Base-by-base conservation (phyloP, 176 grass and related monocot species). In the Avena eriantha region DNA sequence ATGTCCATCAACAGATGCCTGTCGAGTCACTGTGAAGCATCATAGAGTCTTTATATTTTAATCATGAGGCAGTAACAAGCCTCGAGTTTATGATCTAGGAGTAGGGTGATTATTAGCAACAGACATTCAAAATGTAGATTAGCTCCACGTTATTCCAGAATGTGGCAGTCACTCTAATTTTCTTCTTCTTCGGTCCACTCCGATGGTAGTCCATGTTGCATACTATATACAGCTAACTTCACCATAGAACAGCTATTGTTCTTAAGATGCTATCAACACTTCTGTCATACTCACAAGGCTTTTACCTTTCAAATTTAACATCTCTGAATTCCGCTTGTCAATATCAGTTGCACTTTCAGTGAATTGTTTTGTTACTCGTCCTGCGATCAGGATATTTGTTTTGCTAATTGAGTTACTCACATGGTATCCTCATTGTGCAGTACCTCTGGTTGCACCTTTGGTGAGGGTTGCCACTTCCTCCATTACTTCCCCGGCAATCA, bases 391-490 rank as follows among this genome's bases (percentile, higher is more conserved):
- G 60, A 55, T 4, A 85, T 54, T 0, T 0, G 11, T 68, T 54
- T 57, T 88, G 11, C 47, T 68, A 50, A 11, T 39, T 81, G n/a
- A 59, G 55, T 84, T 78, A 26, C 78, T 78, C 5, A 77, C 34
- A 56, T 60, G 17, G 69, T 59, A 80, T 89, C 89, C n/a, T 82
- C 71, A 34, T 87, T 56, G 43, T 89, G 80, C 80, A 98, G 95
- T 73, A 93, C 81, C 31, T 39, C 73, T 86, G 95, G 93, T 77
- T 95, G 95, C n/a, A 88, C 89, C 23, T 98, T 95, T 87, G 93
- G 91, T 48, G 95, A 95, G 59, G 66, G 85, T 43, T 98, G 95
- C 82, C 93, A 98, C 87, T 95, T 98, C 76, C 93, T 93, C 59
- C 95, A 98, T 83, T 76, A 51, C 50, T 87, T 98, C 41, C 95